A percentile compares a stretch with the other conserved stretches of the same genome.
These are phyloP conservation scores for Wallacemonas sp. DNA, from an alignment of 208 protist species.

Conservation along the genomic window DNA sequence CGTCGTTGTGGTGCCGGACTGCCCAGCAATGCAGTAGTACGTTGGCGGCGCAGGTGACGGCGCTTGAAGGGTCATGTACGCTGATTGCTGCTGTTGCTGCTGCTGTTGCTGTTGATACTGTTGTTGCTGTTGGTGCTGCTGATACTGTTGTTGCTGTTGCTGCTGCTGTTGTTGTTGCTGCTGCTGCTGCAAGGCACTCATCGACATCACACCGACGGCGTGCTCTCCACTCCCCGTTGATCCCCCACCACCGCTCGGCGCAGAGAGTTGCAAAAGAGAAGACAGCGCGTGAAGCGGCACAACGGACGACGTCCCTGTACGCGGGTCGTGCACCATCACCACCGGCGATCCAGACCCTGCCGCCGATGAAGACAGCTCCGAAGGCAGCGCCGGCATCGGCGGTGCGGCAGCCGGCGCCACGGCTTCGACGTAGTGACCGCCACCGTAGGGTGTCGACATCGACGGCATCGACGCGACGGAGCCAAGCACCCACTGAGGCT, in stretches of 20 bases:
- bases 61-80: background rate
- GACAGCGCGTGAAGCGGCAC: slow-evolving; percentile 1
- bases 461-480: background rate
- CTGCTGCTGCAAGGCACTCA: background rate
- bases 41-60: background rate
- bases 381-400: too few relatives aligned
- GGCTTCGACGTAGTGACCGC: background rate
- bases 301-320: slow-evolving; percentile 4
- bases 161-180: background rate
- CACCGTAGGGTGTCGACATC: background rate
- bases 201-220: background rate
- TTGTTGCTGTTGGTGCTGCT: too few relatives aligned
- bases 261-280: background rate
- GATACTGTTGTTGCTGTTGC: slow-evolving; percentile 2
- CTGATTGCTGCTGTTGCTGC: too few relatives aligned
- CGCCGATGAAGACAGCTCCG: too few relatives aligned
- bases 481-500: background rate
- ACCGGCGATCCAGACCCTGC: too few relatives aligned
- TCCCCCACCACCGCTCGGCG: background rate
- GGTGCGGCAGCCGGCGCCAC: background rate
- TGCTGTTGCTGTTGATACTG: too few relatives aligned
- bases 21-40: background rate
- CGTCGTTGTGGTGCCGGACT: background rate
- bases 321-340: slow-evolving; percentile 8
- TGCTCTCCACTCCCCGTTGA: background rate